Evolutionary conservation across 306 rosid species (phyloP).

Genomic region (Malus sieversii): DNA sequence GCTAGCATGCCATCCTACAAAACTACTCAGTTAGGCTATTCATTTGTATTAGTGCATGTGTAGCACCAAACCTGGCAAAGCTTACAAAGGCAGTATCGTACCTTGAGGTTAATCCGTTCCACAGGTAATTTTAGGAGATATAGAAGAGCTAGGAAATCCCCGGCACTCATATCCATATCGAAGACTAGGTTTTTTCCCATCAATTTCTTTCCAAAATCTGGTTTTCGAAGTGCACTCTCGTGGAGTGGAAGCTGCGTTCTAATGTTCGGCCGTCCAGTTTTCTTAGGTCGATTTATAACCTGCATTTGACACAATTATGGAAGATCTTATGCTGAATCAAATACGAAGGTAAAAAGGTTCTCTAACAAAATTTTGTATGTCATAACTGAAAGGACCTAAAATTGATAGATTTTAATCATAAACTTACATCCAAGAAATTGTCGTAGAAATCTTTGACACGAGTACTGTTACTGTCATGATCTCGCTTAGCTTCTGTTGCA

Average conservation of each 20-base stretch:
- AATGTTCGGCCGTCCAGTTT: constrained; percentile 37
- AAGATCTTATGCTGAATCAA: background rate
- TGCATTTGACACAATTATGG: background rate
- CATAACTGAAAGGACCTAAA: too few relatives aligned
- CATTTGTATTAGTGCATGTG: background rate
- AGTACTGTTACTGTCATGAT: constrained; percentile 23
- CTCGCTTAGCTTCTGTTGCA: constrained; percentile 54
- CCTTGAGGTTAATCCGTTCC: constrained; percentile 53
- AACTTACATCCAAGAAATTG: constrained; percentile 53
- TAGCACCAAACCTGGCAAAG: background rate
- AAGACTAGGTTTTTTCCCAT: constrained; percentile 50
- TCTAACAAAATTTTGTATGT: too few relatives aligned
- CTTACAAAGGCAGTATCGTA: background rate
- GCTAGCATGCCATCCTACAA: background rate
- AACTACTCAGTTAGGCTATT: background rate
- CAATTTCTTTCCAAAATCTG: constrained; percentile 21
- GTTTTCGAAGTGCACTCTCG: constrained; percentile 32
- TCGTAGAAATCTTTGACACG: constrained; percentile 38
- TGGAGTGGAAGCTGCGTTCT: constrained; percentile 39
- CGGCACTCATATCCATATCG: constrained; percentile 76
- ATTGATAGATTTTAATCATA: background rate
- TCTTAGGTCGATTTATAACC: constrained; percentile 16
- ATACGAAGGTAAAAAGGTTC: background rate
- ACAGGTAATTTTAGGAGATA: constrained; percentile 53
- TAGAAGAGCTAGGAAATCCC: constrained; percentile 51